Base-by-base conservation (phyloP, 2,329 filamentous ascomycete species). In the Chaetomium strumarium region DNA sequence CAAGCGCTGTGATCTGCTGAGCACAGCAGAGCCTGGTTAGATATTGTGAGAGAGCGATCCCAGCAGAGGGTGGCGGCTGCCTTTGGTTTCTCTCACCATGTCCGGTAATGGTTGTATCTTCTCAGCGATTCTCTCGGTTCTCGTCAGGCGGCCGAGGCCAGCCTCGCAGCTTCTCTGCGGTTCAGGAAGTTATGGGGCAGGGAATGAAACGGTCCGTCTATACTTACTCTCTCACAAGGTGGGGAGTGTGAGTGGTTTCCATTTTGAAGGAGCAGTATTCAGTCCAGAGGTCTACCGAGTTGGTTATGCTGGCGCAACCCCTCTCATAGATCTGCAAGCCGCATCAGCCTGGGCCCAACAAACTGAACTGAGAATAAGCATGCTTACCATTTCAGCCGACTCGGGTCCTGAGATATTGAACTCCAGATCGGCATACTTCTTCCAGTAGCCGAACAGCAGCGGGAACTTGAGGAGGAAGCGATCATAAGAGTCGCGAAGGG, bases 171-270 rank as follows among this genome's bases (percentile, higher is more conserved):
- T 70, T 71, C 70, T 71, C 68, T 68, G 67, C 67, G 66, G 65
- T 68, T 62, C 60, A 59, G 58, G 59, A 60, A 59, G 63, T 67
- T 60, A 68, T 64, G 80, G 84, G 77, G 80, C 75, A 79, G 79
- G 83, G 78, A 77, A 78, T 78, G 78, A 84, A 84, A 84, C 67
- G 67, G 70, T 68, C 77, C 76, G 75, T 73, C 71, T 68, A 75
- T 80, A 97, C 93, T 97, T 96, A 99, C 93, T 97, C 93, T 95
- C 93, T 86, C 75, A 96, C 95, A 72, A 95, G 80, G 68, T 95
- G 88, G 64, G 89, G 81, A 68, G 95, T 90, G 74, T 99, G 93
- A 63, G 88, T 93, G 53, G 93, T 97, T 69, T 97, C 90, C 75
- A 93, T 90, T 72, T 97, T 97, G 82, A 97, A 97, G 65, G 85